These are phyloP conservation scores for Paecilomyces dactylethromorphus DNA, from an alignment of 2,329 filamentous ascomycete species.

Conservation along the genomic window DNA sequence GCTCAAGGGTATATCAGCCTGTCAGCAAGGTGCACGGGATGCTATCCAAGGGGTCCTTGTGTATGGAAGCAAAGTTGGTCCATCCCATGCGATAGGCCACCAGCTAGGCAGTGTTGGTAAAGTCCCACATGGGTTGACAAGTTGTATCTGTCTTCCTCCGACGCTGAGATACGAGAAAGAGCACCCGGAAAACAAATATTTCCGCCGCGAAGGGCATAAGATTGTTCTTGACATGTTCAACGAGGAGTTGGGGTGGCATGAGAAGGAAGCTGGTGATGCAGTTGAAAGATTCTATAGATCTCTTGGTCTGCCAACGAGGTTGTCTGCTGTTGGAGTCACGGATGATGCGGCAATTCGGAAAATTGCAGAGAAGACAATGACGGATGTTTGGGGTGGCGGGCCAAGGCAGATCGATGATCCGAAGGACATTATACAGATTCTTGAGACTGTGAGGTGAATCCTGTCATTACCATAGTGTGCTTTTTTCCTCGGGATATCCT, in stretches of 20 bases:
- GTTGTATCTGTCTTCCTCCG: constrained; percentile 1
- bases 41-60: not conserved
- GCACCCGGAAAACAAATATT: not conserved
- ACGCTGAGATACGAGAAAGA: constrained; percentile 1
- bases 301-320: constrained; percentile 5
- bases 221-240: constrained; percentile 1
- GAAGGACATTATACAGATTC: constrained; percentile 16
- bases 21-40: constrained; percentile 1
- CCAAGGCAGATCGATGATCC: not conserved
- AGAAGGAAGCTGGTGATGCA: constrained; percentile 22
- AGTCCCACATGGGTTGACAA: not conserved
- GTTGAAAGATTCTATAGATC: constrained; percentile 10
- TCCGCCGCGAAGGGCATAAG: not conserved
- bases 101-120: not conserved
- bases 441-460: constrained; percentile 19
- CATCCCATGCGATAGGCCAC: constrained; percentile 3
- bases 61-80: not conserved
- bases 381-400: constrained; percentile 12
- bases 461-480: not conserved
- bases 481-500: not conserved
- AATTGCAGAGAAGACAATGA: constrained; percentile 1
- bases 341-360: constrained; percentile 1
- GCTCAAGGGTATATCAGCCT: constrained; percentile 3
- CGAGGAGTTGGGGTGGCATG: constrained; percentile 5
- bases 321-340: constrained; percentile 2